Evolutionary conservation across 2,329 filamentous ascomycete species (phyloP).

Genomic region (Penicillium sp.): DNA sequence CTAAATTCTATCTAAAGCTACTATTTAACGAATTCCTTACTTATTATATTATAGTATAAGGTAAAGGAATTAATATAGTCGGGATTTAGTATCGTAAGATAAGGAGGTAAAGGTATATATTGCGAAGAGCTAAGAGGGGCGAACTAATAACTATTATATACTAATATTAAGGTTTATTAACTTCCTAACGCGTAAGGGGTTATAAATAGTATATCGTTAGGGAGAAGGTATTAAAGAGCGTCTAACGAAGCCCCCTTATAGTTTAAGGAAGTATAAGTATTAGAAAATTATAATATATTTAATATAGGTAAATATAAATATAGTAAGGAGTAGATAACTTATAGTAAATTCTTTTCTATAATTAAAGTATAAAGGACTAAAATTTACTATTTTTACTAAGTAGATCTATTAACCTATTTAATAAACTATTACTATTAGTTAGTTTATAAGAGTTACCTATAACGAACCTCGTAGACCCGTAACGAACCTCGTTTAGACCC

Average conservation of each 20-base stretch:
- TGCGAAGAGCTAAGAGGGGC: background rate
- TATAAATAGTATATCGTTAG: background rate
- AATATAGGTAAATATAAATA: background rate
- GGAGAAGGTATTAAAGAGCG: background rate
- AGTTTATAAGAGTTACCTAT: background rate
- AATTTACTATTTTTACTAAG: background rate
- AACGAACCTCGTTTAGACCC: background rate
- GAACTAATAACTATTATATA: background rate
- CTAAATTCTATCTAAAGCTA: background rate
- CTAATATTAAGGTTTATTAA: background rate
- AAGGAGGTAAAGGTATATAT: background rate
- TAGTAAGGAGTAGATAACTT: background rate
- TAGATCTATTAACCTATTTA: background rate
- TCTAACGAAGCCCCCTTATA: background rate
- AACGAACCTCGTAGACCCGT: background rate
- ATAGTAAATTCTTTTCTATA: background rate
- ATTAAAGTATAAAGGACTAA: background rate
- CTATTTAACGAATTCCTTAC: background rate
- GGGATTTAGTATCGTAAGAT: background rate
- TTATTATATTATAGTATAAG: background rate
- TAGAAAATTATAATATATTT: background rate
- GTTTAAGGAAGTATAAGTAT: background rate
- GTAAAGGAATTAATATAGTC: background rate
- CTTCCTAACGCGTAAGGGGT: background rate
- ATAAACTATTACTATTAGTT: background rate